phyloP scores from a whole-genome alignment of 2,329 filamentous ascomycete genomes.

The Xylariomycetidae sp. region DNA sequence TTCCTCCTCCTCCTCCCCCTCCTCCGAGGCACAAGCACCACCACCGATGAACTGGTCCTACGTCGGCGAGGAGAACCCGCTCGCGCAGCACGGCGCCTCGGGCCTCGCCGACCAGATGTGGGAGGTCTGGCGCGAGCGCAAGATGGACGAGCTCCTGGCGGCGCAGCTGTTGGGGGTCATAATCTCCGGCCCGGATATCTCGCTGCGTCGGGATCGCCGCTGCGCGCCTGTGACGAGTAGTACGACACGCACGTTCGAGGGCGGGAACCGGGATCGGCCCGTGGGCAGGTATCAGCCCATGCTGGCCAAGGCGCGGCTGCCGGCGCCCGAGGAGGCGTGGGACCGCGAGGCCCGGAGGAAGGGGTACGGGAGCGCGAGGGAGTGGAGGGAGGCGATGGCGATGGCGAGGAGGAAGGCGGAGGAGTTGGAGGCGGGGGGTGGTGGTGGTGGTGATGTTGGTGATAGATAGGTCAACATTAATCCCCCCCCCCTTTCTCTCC shows the following conservation, averaged over 20 bases:
- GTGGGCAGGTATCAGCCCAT: conserved; percentile 53
- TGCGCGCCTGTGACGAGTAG: too few species aligned
- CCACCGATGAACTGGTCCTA: conserved; percentile 73
- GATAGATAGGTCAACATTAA: not conserved
- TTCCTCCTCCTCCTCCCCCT: conserved; percentile 29
- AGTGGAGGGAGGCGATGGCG: conserved; percentile 32
- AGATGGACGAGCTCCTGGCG: conserved; percentile 86
- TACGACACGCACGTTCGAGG: conserved; percentile 51
- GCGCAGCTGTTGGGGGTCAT: conserved; percentile 66
- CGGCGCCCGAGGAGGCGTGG: conserved; percentile 51
- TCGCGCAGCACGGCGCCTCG: conserved; percentile 58
- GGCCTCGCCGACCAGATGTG: conserved; percentile 73
- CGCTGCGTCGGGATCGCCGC: conserved; percentile 11
- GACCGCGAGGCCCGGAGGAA: conserved; percentile 58
- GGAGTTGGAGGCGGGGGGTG: conserved; percentile 10
- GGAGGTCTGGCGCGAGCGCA: conserved; percentile 75
- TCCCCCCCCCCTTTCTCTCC: too few species aligned
- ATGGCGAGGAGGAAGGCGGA: conserved; percentile 16
- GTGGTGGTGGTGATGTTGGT: conserved; percentile 30
- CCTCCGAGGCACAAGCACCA: conserved; percentile 44
- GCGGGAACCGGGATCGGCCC: conserved; percentile 46
- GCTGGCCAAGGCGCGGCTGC: conserved; percentile 44
- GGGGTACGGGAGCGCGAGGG: conserved; percentile 50
- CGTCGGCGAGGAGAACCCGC: conserved; percentile 60
- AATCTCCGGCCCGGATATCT: conserved; percentile 30